Percentiles rank a stretch among this genome's conserved stretches.
phyloP scores from a whole-genome alignment of 1,284 basidiomycete species.

The Grifola frondosa region DNA sequence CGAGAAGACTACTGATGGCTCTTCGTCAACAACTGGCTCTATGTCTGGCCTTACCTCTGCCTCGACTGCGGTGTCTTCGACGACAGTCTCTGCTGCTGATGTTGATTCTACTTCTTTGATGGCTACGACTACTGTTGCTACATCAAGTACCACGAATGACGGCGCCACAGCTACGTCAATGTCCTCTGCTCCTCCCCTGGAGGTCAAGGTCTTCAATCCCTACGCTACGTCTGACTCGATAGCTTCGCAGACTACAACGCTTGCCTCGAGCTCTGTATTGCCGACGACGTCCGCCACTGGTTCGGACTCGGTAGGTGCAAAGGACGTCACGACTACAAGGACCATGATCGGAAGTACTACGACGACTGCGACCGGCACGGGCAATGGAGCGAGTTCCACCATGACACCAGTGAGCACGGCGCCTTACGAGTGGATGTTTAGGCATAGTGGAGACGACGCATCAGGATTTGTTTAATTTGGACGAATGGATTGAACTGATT shows the following conservation, averaged over 20 bases:
- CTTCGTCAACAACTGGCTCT: conserved; percentile 1
- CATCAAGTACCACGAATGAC: not conserved
- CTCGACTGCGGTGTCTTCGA: conserved; percentile 12
- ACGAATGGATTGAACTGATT: not conserved
- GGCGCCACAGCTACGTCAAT: conserved; percentile 5
- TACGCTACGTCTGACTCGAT: conserved; percentile 5
- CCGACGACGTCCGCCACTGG: conserved; percentile 1
- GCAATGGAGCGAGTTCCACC: conserved; percentile 16
- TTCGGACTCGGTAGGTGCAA: not conserved
- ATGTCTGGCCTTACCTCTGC: conserved; percentile 3
- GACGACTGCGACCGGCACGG: conserved; percentile 3
- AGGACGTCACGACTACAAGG: not conserved
- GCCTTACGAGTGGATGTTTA: conserved; percentile 45
- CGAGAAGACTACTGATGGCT: conserved; percentile 1
- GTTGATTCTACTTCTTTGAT: conserved; percentile 18
- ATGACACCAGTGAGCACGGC: conserved; percentile 40
- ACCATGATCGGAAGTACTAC: not conserved
- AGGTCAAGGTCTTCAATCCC: conserved; percentile 16
- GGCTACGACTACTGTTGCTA: conserved; percentile 4
- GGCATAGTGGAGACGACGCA: too few species aligned
- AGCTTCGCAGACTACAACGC: not conserved
- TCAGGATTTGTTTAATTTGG: too few species aligned
- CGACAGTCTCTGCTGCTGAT: conserved; percentile 9
- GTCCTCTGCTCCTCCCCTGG: conserved; percentile 11
- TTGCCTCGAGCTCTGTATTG: not conserved